Base-by-base conservation (phyloP, 2,329 filamentous ascomycete genomes). In the Rhynchosporium graminicola region DNA sequence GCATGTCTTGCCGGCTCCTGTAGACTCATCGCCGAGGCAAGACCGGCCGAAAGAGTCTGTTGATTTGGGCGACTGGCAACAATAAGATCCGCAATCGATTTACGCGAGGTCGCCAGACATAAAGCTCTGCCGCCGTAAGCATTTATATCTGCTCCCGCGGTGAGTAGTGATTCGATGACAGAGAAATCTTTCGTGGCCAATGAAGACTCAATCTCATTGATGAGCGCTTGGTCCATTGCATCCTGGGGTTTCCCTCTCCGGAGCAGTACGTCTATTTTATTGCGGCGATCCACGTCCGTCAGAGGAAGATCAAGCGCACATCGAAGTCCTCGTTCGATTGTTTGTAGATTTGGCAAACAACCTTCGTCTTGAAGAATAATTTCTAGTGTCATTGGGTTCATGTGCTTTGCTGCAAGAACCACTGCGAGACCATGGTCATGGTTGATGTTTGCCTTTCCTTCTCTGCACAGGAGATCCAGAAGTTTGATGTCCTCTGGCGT, bases 111-210 rank as follows among this genome's bases (percentile, higher is more conserved):
- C 4, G 83, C 82, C 59, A 76, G 75, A 58, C 81, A 80, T 0
- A 87, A 71, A 0, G 83, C 78, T 1, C 80, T 78, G 0, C 79
- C 82, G 31, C 83, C 80, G 61, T 79, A 77, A 1, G 77, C 76
- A 65, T 86, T 85, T n/a, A 84, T 75, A 52, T 85, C 80, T 2
- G 83, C 84, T 0, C 83, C 82, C 0, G 79, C 76, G 1, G 77
- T 75, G 1, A 87, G 69, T 0, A 87, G 76, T 0, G 77, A 73
- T 60, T 78, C 77, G 40, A 85, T 62, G 0, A 80, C 77, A 2
- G 78, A 74, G 4, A 82, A 71, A 1, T 77, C 77, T 3, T 79
- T 70, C 2, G 74, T 74, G 59, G 78, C 73, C 9, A 82, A 70
- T 3, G 81, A 69, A 1, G 74, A 76, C 48, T 80, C 77, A 4